Conservation (phyloP, 2,329 filamentous ascomycete species). For the Graphilbum ipis-grandicollis region DNA sequence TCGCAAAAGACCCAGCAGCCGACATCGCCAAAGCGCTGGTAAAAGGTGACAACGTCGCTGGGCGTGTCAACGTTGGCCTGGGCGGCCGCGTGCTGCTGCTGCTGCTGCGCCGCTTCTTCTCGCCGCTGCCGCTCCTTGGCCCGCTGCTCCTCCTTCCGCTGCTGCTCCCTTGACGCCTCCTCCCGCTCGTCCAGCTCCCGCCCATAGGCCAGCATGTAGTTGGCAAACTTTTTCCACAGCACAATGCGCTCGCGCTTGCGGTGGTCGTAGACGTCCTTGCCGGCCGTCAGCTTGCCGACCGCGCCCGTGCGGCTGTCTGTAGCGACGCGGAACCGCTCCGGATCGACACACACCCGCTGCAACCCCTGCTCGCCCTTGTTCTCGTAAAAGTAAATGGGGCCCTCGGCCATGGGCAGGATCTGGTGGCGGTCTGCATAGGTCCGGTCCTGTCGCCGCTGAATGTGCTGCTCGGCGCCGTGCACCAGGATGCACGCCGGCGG, state of each 20-base stretch:
- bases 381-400: conserved; percentile 54
- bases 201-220: conserved; percentile 59
- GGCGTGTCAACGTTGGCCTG: conserved; percentile 24
- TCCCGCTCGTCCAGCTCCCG: conserved; percentile 41
- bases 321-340: conserved; percentile 40
- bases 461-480: conserved; percentile 52
- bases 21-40: conserved; percentile 65
- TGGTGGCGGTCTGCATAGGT: conserved; percentile 40
- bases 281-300: conserved; percentile 41
- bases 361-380: conserved; percentile 50
- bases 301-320: conserved; percentile 36
- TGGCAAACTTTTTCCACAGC: conserved; percentile 57
- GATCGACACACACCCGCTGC: conserved; percentile 43
- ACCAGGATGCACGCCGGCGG: conserved; percentile 59
- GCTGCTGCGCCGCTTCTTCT: conserved; percentile 13
- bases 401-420: conserved; percentile 36
- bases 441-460: conserved; percentile 41
- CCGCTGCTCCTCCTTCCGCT: conserved; percentile 8
- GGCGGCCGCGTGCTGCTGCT: conserved; percentile 13
- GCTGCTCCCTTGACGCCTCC: conserved; percentile 10
- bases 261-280: conserved; percentile 47
- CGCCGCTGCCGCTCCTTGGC: too few species aligned
- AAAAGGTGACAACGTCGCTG: conserved; percentile 55
- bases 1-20: conserved; percentile 70
- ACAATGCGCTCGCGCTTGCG: conserved; percentile 49